Evolutionary conservation across 2,329 filamentous ascomycete genomes (phyloP), one percentile per base, ranked within the genome.

Genomic region (Tolypocladium tundrense): DNA sequence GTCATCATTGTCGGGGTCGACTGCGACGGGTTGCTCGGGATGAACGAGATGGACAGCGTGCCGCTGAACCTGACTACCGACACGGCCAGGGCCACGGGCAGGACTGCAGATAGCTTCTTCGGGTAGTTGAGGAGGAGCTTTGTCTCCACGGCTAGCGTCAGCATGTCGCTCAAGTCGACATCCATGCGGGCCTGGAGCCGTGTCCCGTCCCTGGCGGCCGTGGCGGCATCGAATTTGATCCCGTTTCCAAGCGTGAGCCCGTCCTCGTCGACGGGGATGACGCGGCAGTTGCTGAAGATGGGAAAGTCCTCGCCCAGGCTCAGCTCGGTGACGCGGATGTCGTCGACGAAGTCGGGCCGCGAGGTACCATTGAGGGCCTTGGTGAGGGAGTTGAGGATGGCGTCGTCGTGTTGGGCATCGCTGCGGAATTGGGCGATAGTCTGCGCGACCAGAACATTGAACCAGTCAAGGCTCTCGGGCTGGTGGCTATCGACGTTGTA

Each of bases 401-500:
- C 90, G 68, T 94, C 91, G 65, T 97, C 88, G 62, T 94, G 86
- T 65, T 95, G 89, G 2, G 94, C 94, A 67, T 97, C 95, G 64
- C 88, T 90, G 60, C 94, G 83, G 66, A 97, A 90, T 72, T 99
- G 94, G 0, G 94, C 93, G 63, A 99, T 95, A 0, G 94, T 96
- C 74, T 99, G 94, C 2, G 92, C 94, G 55, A 97, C 87, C 57
- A 99, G 79, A 33, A 99, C 94, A 70, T 99, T 99, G 80, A 99
- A 97, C 94, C 94, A 99, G 73, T 99, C 94, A 60, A 99, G 75
- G 59, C 90, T 95, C 73, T 99, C 94, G 1, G 94, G 94, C 72
- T 97, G 94, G 72, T 99, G 94, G 60, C 90, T 91, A 65, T 95
- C 84, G 50, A 94, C 90, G 69, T 96, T 96, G 76, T 99, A 99